Evolutionary conservation across 1,284 basidiomycete genomes (phyloP).

Genomic region (Cutaneotrichosporon cyanovorans): DNA sequence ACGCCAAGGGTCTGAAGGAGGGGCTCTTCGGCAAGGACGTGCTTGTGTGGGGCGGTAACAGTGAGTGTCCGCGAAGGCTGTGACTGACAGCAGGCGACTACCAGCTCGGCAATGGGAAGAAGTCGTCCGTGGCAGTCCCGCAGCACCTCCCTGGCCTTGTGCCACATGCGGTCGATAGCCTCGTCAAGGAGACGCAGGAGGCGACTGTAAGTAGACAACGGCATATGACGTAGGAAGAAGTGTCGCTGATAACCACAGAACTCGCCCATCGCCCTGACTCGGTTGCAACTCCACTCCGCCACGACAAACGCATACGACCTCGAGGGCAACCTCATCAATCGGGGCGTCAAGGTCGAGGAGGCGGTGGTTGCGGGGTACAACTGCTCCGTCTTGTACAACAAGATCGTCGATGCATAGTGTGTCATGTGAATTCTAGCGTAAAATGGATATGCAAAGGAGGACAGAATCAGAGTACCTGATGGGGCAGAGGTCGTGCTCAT

Average conservation of each 20-base stretch:
- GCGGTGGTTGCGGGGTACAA: conserved; percentile 52
- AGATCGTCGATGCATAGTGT: conserved; percentile 42
- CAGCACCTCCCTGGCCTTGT: conserved; percentile 51
- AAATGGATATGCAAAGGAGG: not conserved
- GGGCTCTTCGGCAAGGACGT: conserved; percentile 50
- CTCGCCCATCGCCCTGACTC: conserved; percentile 45
- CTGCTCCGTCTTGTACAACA: conserved; percentile 67
- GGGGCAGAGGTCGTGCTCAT: too few species aligned
- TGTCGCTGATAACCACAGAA: conserved; percentile 10
- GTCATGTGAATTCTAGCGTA: too few species aligned
- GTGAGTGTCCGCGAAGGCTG: conserved; percentile 39
- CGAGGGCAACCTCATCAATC: conserved; percentile 59
- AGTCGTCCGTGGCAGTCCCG: conserved; percentile 64
- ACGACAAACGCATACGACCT: conserved; percentile 56
- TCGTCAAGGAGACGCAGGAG: conserved; percentile 50
- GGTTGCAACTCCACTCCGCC: conserved; percentile 43
- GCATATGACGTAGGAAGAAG: conserved; percentile 46
- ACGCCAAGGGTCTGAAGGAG: conserved; percentile 38
- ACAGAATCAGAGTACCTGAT: too few species aligned
- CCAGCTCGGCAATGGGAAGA: conserved; percentile 79
- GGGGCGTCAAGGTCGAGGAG: conserved; percentile 62
- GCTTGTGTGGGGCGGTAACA: conserved; percentile 50
- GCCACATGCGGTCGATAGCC: conserved; percentile 40
- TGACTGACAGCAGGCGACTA: conserved; percentile 50
- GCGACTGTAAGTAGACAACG: conserved; percentile 53